Evolutionary conservation across 805 yeast species (phyloP).

Genomic region (Metschnikowia hibisci): DNA sequence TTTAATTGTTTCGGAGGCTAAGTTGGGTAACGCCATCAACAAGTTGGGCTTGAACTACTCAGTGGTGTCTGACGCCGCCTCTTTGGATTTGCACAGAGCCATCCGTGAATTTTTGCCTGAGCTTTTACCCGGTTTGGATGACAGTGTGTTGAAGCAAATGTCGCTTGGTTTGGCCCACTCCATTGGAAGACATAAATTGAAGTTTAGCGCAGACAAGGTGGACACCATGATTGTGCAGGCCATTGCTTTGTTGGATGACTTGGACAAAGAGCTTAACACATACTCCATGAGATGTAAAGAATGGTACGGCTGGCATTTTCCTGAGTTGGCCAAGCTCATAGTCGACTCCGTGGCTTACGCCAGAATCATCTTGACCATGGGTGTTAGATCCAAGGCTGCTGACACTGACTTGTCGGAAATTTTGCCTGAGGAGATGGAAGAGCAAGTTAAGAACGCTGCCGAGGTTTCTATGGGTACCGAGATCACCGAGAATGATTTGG

Average conservation of each 20-base stretch:
- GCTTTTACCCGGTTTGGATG: conserved; percentile 88
- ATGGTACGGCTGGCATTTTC: conserved; percentile 99
- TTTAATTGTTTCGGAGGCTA: conserved; percentile 89
- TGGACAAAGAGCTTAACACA: conserved; percentile 96
- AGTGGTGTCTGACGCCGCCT: conserved; percentile 91
- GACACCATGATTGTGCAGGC: conserved; percentile 99
- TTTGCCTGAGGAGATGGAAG: conserved; percentile 46
- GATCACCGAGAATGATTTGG: conserved; percentile 85
- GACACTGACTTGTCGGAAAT: conserved; percentile 71
- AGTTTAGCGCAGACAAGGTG: conserved; percentile 96
- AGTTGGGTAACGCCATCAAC: conserved; percentile 94
- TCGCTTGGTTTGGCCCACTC: conserved; percentile 98
- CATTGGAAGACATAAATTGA: conserved; percentile 95
- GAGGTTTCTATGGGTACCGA: conserved; percentile 99
- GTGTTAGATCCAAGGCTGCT: conserved; percentile 85
- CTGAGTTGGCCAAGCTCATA: conserved; percentile 96
- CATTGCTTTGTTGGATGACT: conserved; percentile 91
- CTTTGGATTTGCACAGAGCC: conserved; percentile 92
- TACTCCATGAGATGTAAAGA: conserved; percentile 99
- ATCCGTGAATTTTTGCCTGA: conserved; percentile 92
- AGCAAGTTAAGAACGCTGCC: conserved; percentile 85
- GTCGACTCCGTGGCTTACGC: conserved; percentile 96
- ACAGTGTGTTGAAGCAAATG: conserved; percentile 84
- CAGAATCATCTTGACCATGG: conserved; percentile 89
- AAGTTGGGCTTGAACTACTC: conserved; percentile 84